A percentile compares a stretch with the other conserved stretches of the same genome.
Conservation (phyloP, 306 rosid genomes). For the Ammopiptanthus mongolicus region DNA sequence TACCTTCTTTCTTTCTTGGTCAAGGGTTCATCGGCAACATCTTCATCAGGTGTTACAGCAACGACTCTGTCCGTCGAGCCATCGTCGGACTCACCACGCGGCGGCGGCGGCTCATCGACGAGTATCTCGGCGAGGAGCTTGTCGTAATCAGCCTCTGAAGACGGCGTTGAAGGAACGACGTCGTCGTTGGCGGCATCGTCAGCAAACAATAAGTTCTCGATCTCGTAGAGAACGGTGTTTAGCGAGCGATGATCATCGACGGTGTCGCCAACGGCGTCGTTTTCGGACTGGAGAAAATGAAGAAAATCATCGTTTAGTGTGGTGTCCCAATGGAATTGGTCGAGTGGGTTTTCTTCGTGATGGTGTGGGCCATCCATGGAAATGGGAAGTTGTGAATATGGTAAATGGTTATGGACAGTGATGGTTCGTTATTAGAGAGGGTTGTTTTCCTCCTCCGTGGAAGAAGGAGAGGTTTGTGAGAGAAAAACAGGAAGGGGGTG, state of each 20-base stretch:
- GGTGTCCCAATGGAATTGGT: background rate
- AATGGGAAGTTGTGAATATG: too few species aligned
- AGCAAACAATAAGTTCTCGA: slow-evolving; percentile 56
- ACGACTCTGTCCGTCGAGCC: slow-evolving; percentile 25
- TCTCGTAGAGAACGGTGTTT: slow-evolving; percentile 24
- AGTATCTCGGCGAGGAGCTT: slow-evolving; percentile 44
- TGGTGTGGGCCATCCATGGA: background rate
- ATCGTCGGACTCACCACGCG: slow-evolving; percentile 21
- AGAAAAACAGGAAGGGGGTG: too few species aligned
- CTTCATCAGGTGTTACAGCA: slow-evolving; percentile 22
- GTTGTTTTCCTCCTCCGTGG: background rate
- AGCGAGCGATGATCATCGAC: background rate
- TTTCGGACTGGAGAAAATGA: too few species aligned
- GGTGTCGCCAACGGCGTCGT: too few species aligned
- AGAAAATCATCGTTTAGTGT: background rate
- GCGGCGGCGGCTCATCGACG: slow-evolving; percentile 17
- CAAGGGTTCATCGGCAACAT: slow-evolving; percentile 31
- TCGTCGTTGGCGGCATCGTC: slow-evolving; percentile 23
- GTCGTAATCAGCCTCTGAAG: slow-evolving; percentile 13
- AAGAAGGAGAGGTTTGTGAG: background rate
- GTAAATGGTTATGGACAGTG: too few species aligned
- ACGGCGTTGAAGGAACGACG: background rate
- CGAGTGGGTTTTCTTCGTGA: background rate
- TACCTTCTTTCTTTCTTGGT: slow-evolving; percentile 69
- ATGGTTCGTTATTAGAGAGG: background rate